Evolutionary conservation across 1,284 basidiomycete species (phyloP), one percentile per base, ranked within the genome.

Genomic region (Athelia psychrophila): DNA sequence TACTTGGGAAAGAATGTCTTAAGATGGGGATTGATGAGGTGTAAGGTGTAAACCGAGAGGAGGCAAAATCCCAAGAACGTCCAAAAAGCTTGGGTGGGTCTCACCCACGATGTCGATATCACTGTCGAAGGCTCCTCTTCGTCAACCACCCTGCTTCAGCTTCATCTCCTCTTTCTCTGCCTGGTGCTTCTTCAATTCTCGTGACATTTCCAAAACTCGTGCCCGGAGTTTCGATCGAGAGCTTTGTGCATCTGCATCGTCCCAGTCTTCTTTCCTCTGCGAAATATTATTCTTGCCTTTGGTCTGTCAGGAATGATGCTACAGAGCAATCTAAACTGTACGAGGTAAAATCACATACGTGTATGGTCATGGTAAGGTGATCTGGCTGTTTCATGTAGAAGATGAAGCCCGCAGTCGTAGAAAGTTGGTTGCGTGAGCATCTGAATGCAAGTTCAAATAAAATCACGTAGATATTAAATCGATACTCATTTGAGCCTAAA

Each of bases 391-490:
- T 70, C 67, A 92, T 93, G 88, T n/a, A 93, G 70, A 9, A 93
- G 72, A 65, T 90, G 93, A 35, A 92, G 62, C 5, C 93, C 93
- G 59, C 93, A 95, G 64, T 95, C 93, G 63, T 86, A 91, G 55
- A 75, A 90, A 66, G 95, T 95, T 6, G 84, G 84, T 64, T 95
- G 93, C 42, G 74, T 72, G 6, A 93, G 92, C 12, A 89, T 86
- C 86, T 91, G 57, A 54, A 50, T 16, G 35, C 5, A 27, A 25
- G 40, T 18, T 15, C 38, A n/a, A 40, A 49, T 1, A n/a, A 2
- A 47, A 52, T 51, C 55, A 9, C 6, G 20, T 42, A 6, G 38
- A 6, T 16, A 22, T 6, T 42, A 47, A 50, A 51, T 40, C 23
- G 46, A 2, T 12, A 61, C 72, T 49, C 58, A 83, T 85, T 54